Conservation (phyloP, 805 yeast genomes). For the Clavispora asparagi region DNA sequence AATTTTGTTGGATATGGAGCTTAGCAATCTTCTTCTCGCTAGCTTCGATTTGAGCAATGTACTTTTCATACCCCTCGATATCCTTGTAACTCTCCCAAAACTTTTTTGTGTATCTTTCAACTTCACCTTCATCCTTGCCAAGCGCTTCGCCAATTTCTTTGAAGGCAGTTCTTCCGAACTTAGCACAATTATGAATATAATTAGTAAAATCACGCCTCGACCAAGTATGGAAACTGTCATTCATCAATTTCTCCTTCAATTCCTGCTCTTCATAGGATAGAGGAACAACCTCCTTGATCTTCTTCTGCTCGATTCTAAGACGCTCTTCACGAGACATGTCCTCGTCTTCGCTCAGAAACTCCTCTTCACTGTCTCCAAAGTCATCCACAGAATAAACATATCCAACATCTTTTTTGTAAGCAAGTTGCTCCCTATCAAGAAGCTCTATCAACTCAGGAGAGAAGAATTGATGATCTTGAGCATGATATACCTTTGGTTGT, state of each 20-base stretch:
- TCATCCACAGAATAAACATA: conserved; percentile 57
- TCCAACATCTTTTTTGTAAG: conserved; percentile 54
- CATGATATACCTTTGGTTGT: conserved; percentile 43
- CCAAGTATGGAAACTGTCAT: conserved; percentile 62
- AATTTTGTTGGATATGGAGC: conserved; percentile 48
- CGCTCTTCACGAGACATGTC: conserved; percentile 31
- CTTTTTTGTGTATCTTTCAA: conserved; percentile 49
- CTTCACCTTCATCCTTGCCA: conserved; percentile 56
- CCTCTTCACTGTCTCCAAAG: conserved; percentile 52
- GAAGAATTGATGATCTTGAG: conserved; percentile 74
- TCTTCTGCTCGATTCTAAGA: conserved; percentile 45
- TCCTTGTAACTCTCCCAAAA: conserved; percentile 61
- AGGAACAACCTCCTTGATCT: conserved; percentile 51
- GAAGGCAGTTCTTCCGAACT: conserved; percentile 53
- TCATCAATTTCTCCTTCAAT: conserved; percentile 48
- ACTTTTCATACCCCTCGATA: conserved; percentile 68
- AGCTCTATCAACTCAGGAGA: conserved; percentile 48
- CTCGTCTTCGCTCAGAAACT: conserved; percentile 40
- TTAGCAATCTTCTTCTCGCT: conserved; percentile 66
- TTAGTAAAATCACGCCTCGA: conserved; percentile 69
- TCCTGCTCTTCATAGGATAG: conserved; percentile 59
- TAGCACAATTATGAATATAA: conserved; percentile 65
- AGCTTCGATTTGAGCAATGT: conserved; percentile 63
- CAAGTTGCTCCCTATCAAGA: conserved; percentile 60
- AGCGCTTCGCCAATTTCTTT: conserved; percentile 49